Conservation (phyloP, 179 eudicot genomes). For the Actinidia arguta region DNA sequence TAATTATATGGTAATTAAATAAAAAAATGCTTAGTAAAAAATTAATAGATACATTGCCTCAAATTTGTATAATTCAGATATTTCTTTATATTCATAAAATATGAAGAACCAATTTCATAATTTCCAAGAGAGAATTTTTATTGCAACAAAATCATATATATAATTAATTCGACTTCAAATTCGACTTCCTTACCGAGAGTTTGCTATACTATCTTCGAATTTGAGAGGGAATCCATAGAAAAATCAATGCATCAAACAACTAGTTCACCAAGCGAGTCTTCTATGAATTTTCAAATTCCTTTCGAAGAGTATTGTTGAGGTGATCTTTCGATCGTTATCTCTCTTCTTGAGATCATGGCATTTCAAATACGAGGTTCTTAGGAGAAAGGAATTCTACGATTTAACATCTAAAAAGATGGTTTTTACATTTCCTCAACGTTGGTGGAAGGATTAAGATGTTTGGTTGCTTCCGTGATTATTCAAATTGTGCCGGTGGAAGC, state of each 20-base stretch:
- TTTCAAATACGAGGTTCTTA: too few species aligned
- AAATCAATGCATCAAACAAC: too few species aligned
- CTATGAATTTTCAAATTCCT: not conserved
- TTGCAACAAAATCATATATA: not conserved
- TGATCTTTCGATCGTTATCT: too few species aligned
- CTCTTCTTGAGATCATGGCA: too few species aligned
- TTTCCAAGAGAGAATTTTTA: not conserved
- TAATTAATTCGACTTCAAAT: not conserved
- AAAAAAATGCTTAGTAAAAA: not conserved
- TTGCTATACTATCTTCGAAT: not conserved
- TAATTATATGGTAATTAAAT: not conserved
- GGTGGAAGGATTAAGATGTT: too few species aligned
- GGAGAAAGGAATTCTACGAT: too few species aligned
- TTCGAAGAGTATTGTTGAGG: not conserved
- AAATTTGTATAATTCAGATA: not conserved
- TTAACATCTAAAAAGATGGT: not conserved
- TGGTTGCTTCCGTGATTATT: too few species aligned
- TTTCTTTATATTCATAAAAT: not conserved
- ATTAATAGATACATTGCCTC: too few species aligned
- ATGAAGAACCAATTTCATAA: not conserved
- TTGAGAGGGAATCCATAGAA: not conserved
- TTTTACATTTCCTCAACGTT: too few species aligned
- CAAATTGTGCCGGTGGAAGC: too few species aligned
- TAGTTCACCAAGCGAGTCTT: not conserved
- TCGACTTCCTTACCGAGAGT: not conserved